Conservation (phyloP, 495 filamentous ascomycete genomes). For the Alectoria sarmentosa region DNA sequence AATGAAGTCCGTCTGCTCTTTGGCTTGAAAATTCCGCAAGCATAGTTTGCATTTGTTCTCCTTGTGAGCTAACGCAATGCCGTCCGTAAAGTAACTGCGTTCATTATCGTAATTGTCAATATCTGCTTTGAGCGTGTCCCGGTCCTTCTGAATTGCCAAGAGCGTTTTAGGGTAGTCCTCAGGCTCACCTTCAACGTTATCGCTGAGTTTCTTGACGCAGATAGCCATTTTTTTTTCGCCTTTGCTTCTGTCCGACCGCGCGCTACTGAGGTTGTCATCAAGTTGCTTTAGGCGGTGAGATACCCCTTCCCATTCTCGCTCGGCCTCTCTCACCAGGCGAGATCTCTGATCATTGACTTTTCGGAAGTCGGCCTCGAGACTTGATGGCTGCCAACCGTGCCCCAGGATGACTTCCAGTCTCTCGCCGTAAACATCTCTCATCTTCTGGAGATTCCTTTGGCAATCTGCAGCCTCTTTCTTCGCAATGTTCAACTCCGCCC, state of each 20-base stretch:
- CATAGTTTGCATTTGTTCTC: conserved; percentile 68
- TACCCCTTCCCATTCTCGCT: conserved; percentile 59
- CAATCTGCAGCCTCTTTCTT: conserved; percentile 69
- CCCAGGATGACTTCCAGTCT: conserved; percentile 58
- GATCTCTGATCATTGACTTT: conserved; percentile 48
- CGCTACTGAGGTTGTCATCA: conserved; percentile 65
- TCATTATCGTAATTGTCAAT: conserved; percentile 53
- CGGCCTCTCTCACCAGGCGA: conserved; percentile 49
- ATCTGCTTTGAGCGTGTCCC: conserved; percentile 56
- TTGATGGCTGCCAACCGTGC: conserved; percentile 57
- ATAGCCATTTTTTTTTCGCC: conserved; percentile 56
- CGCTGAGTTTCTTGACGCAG: conserved; percentile 44
- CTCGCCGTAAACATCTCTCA: conserved; percentile 65
- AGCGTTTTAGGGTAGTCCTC: conserved; percentile 47
- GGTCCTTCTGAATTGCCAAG: conserved; percentile 49
- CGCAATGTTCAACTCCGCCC: conserved; percentile 70
- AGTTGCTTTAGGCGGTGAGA: conserved; percentile 69
- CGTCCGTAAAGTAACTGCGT: conserved; percentile 56
- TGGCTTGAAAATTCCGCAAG: conserved; percentile 51
- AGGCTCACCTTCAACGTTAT: conserved; percentile 48
- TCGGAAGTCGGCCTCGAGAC: conserved; percentile 67
- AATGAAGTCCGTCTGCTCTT: conserved; percentile 53
- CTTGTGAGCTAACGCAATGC: conserved; percentile 49
- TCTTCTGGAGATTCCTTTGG: conserved; percentile 63
- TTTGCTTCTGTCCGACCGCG: conserved; percentile 44